These are phyloP conservation scores for Colletotrichum australisinense DNA, from an alignment of 2,329 filamentous ascomycete species.

Conservation along the genomic window DNA sequence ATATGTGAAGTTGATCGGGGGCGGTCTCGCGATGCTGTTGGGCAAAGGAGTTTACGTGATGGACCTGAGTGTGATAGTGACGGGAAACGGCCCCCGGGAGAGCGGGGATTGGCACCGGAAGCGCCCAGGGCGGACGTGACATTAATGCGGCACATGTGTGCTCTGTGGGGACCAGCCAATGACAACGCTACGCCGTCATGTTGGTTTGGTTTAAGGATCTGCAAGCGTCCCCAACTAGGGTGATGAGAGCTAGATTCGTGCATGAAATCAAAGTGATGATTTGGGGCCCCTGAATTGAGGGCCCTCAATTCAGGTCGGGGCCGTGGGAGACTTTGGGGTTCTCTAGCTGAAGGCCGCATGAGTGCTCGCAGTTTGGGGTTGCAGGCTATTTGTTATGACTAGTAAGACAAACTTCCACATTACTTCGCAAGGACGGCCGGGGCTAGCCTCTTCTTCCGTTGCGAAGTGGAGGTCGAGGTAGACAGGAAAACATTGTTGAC, in stretches of 20 bases:
- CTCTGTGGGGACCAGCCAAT: conserved; percentile 6
- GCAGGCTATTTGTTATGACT: neutral
- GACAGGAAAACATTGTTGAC: neutral
- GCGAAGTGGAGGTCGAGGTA: neutral
- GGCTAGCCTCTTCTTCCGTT: neutral
- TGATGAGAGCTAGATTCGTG: neutral
- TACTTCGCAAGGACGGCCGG: neutral
- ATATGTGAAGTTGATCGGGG: neutral
- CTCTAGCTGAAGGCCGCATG: neutral
- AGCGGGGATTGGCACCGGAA: conserved; percentile 34
- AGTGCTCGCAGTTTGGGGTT: neutral
- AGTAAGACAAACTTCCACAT: neutral
- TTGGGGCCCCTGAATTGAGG: neutral
- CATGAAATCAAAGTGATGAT: neutral
- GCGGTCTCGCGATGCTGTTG: conserved; percentile 4
- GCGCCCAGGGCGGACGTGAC: conserved; percentile 25
- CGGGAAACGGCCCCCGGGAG: neutral
- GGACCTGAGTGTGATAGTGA: conserved; percentile 32
- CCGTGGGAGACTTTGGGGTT: neutral
- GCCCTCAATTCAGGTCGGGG: neutral
- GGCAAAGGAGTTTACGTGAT: conserved; percentile 10
- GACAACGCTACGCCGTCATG: neutral
- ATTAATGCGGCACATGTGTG: conserved; percentile 19
- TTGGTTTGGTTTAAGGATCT: conserved; percentile 26
- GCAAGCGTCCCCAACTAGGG: neutral